phyloP scores from a whole-genome alignment of 768 basidiomycete genomes.

The Termitomyces sp. region DNA sequence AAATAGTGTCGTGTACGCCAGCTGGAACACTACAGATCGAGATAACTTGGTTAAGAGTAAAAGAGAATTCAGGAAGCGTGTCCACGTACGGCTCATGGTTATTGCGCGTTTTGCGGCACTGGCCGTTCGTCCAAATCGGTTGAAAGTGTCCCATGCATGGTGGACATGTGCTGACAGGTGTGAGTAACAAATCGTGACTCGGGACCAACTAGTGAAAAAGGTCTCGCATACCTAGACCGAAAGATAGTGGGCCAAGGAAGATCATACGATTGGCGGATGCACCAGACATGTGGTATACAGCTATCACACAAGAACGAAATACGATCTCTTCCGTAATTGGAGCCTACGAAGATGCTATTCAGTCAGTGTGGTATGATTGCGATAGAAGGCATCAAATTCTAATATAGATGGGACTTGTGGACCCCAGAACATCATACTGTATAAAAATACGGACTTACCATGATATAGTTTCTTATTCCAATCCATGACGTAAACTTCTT shows the following conservation, averaged over 20 bases:
- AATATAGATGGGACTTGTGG: neutral
- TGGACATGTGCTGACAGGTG: constrained; percentile 73
- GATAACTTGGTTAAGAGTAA: neutral
- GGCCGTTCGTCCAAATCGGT: constrained; percentile 60
- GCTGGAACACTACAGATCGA: constrained; percentile 64
- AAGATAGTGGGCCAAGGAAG: constrained; percentile 77
- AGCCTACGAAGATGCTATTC: constrained; percentile 44
- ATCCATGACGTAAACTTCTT: constrained; percentile 41
- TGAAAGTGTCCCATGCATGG: constrained; percentile 85
- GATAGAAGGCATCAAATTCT: neutral
- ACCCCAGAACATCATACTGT: neutral
- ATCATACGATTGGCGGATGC: constrained; percentile 54
- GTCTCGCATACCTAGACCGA: constrained; percentile 68
- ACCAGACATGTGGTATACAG: constrained; percentile 64
- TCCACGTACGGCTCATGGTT: constrained; percentile 45
- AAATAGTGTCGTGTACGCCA: constrained; percentile 88
- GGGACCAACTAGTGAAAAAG: neutral
- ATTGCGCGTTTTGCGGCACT: constrained; percentile 61
- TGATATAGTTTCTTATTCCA: constrained; percentile 66
- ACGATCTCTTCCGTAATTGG: constrained; percentile 92
- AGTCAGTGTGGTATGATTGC: neutral
- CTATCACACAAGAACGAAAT: constrained; percentile 80
- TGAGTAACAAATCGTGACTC: neutral
- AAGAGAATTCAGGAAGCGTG: neutral
- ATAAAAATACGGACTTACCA: constrained; percentile 25